Percentiles rank a stretch among this genome's conserved stretches.
Evolutionary conservation across 495 filamentous ascomycete species (phyloP).

Genomic region (Xylaria sp.): DNA sequence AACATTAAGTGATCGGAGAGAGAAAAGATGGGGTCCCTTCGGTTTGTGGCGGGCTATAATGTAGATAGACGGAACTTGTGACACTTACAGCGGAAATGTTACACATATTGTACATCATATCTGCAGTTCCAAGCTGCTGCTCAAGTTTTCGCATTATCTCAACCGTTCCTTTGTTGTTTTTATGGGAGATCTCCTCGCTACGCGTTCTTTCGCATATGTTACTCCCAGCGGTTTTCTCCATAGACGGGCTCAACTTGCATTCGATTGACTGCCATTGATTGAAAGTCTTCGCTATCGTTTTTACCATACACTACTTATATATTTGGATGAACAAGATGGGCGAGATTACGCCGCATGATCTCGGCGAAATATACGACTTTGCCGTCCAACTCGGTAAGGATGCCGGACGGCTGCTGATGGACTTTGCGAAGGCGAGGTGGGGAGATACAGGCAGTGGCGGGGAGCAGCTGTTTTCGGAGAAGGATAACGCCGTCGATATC

Average conservation of each 20-base stretch:
- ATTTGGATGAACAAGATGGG: constrained; percentile 18
- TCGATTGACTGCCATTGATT: neutral
- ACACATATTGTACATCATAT: neutral
- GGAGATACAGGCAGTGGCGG: constrained; percentile 31
- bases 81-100: constrained; percentile 10
- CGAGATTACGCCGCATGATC: constrained; percentile 34
- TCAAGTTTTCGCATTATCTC: neutral
- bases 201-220: neutral
- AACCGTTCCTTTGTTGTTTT: no score
- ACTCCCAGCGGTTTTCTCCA: neutral
- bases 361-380: constrained; percentile 70
- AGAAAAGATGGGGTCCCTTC: constrained; percentile 1
- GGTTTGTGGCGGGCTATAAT: constrained; percentile 13
- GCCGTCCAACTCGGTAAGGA: constrained; percentile 68
- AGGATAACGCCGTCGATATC: constrained; percentile 73
- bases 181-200: neutral
- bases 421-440: constrained; percentile 56
- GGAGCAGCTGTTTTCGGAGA: constrained; percentile 52
- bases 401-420: constrained; percentile 66
- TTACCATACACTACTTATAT: neutral
- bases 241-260: neutral
- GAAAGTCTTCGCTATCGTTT: neutral
- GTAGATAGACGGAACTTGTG: neutral
- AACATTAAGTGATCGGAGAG: neutral
- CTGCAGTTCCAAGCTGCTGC: neutral